Evolutionary conservation across 805 yeast species (phyloP).

Genomic region (Sungouiella thailandica): DNA sequence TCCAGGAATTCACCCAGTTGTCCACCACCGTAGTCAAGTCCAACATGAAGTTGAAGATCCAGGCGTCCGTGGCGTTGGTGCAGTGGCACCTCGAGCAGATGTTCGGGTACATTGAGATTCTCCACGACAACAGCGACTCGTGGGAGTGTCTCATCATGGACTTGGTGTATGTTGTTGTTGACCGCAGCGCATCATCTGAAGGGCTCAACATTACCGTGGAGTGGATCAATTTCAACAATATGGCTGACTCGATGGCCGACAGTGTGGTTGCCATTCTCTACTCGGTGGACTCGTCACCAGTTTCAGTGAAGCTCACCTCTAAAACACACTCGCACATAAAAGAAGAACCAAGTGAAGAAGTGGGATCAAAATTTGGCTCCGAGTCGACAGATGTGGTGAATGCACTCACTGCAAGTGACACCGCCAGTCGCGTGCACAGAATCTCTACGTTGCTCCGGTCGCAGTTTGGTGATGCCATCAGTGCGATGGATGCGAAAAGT

Average conservation of each 20-base stretch:
- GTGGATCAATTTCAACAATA: constrained; percentile 79
- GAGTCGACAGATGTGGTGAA: too few relatives aligned
- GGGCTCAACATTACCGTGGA: constrained; percentile 58
- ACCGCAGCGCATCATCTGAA: constrained; percentile 25
- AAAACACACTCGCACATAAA: constrained; percentile 39
- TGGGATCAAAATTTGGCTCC: too few relatives aligned
- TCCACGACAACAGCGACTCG: constrained; percentile 47
- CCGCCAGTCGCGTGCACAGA: constrained; percentile 37
- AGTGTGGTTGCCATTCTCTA: constrained; percentile 84
- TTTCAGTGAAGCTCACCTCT: constrained; percentile 85
- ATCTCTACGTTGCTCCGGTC: constrained; percentile 63
- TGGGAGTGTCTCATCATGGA: constrained; percentile 45
- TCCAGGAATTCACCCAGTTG: constrained; percentile 82
- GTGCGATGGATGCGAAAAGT: constrained; percentile 33
- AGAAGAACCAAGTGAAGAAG: constrained; percentile 15
- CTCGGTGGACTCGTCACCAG: constrained; percentile 92
- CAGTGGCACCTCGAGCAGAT: constrained; percentile 90
- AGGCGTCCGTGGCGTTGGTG: constrained; percentile 75
- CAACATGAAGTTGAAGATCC: constrained; percentile 69
- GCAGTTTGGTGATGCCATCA: constrained; percentile 82
- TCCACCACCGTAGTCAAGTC: constrained; percentile 83
- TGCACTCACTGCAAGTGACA: constrained; percentile 25
- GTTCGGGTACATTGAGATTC: constrained; percentile 79
- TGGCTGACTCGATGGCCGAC: constrained; percentile 93
- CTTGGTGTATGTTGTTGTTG: constrained; percentile 37